phyloP scores from a whole-genome alignment of 495 filamentous ascomycete species.

The Penicillium canariense region DNA sequence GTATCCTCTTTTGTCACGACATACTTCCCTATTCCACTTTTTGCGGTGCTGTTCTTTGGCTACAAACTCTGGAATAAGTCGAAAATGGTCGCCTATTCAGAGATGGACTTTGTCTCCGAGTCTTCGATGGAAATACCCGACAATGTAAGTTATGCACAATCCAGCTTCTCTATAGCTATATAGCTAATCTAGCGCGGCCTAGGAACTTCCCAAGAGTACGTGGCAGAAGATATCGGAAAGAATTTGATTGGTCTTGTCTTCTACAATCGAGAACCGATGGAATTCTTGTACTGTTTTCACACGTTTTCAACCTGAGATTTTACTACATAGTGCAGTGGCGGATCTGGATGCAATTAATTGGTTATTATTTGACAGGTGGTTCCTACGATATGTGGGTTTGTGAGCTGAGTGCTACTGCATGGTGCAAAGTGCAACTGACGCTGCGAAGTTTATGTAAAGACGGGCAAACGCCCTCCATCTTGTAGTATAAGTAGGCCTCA shows the following conservation, averaged over 20 bases:
- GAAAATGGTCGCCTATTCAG: slow-evolving; percentile 15
- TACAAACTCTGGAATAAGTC: slow-evolving; percentile 26
- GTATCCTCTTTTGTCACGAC: slow-evolving; percentile 21
- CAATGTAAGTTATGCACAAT: slow-evolving; percentile 11
- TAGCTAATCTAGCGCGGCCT: neutral
- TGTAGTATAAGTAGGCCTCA: too few relatives aligned
- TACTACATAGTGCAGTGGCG: too few relatives aligned
- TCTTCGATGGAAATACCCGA: slow-evolving; percentile 19
- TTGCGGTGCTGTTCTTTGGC: slow-evolving; percentile 19
- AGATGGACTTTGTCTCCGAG: slow-evolving; percentile 20
- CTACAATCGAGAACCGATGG: neutral
- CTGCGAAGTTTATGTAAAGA: too few relatives aligned
- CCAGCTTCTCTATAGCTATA: neutral
- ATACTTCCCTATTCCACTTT: slow-evolving; percentile 19
- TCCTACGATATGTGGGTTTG: too few relatives aligned
- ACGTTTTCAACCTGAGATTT: too few relatives aligned
- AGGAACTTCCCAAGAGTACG: slow-evolving; percentile 6
- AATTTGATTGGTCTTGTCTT: slow-evolving; percentile 10
- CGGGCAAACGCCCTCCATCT: too few relatives aligned
- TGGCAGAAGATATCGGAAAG: slow-evolving; percentile 22
- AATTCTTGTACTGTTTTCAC: neutral
- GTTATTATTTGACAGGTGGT: too few relatives aligned
- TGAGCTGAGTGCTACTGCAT: too few relatives aligned
- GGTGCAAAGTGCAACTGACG: too few relatives aligned
- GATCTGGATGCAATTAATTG: too few relatives aligned